phyloP scores from a whole-genome alignment of 345 rosid species.

The Crucihimalaya himalaica region DNA sequence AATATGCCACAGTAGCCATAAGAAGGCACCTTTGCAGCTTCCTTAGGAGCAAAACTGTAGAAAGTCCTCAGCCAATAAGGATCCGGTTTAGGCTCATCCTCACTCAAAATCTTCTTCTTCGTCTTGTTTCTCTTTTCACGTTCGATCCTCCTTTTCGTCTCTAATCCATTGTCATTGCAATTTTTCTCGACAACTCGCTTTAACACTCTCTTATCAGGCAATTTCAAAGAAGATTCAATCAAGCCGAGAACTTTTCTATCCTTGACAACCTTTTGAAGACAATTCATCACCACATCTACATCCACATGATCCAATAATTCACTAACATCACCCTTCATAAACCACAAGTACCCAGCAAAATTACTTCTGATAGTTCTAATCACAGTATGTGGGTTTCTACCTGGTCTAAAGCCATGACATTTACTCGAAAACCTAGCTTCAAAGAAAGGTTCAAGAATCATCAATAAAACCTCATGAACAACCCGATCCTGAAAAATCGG shows the following conservation, averaged over 20 bases:
- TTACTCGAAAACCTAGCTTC: constrained; percentile 76
- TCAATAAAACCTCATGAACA: constrained; percentile 82
- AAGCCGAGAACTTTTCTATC: constrained; percentile 72
- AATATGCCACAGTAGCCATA: constrained; percentile 86
- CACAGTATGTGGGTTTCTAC: constrained; percentile 85
- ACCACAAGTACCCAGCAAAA: constrained; percentile 95
- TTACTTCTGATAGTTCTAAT: constrained; percentile 85
- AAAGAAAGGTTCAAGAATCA: constrained; percentile 83
- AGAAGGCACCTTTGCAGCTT: constrained; percentile 81
- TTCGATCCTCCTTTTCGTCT: constrained; percentile 43
- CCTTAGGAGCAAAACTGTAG: constrained; percentile 82
- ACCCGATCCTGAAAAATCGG: constrained; percentile 88
- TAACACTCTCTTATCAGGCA: constrained; percentile 37
- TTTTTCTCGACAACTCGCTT: constrained; percentile 26
- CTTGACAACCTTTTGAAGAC: constrained; percentile 61
- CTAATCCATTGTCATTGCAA: constrained; percentile 41
- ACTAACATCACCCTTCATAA: constrained; percentile 74
- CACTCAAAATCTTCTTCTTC: constrained; percentile 72
- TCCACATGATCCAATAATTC: constrained; percentile 59
- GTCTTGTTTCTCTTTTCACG: constrained; percentile 56
- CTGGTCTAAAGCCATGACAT: constrained; percentile 84
- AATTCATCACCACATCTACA: constrained; percentile 52
- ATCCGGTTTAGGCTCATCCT: constrained; percentile 92
- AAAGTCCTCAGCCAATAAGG: constrained; percentile 94
- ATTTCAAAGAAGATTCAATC: constrained; percentile 56